Evolutionary conservation across 345 rosid species (phyloP).

Genomic region (Carallia pectinifolia): DNA sequence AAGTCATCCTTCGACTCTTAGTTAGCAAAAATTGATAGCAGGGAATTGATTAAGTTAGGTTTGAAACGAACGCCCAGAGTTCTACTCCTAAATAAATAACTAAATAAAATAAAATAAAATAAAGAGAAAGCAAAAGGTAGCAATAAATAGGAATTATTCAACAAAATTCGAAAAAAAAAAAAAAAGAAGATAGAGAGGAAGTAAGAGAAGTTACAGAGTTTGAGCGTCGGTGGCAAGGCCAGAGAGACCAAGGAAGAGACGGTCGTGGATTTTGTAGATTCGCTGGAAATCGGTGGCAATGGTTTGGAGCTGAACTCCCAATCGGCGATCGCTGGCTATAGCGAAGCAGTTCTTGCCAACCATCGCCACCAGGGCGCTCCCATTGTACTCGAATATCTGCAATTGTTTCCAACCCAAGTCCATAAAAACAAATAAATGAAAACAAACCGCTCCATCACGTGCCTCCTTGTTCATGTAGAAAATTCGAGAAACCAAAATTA

Average conservation of each 20-base stretch:
- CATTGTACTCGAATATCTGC: slow-evolving; percentile 97
- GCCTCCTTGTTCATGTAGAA: no score
- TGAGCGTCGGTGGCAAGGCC: slow-evolving; percentile 96
- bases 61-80: no score
- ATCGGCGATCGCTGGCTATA: slow-evolving; percentile 91
- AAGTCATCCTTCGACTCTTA: no score
- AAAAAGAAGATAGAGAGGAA: background rate
- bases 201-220: slow-evolving; percentile 50
- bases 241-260: slow-evolving; percentile 81
- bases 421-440: no score
- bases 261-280: slow-evolving; percentile 81
- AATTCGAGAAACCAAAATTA: no score
- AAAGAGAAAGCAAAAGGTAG: background rate
- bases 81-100: background rate
- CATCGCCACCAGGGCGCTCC: slow-evolving; percentile 98
- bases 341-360: slow-evolving; percentile 99
- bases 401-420: no score
- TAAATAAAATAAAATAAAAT: background rate
- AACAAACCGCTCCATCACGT: no score
- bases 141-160: background rate
- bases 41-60: no score
- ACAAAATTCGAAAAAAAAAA: background rate
- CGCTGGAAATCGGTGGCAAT: slow-evolving; percentile 94
- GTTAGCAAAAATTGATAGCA: no score
- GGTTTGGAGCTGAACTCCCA: slow-evolving; percentile 94